Evolutionary conservation across 106 monocot species (phyloP), one percentile per base, ranked within the genome.

Genomic region (Dioscorea zingiberensis): DNA sequence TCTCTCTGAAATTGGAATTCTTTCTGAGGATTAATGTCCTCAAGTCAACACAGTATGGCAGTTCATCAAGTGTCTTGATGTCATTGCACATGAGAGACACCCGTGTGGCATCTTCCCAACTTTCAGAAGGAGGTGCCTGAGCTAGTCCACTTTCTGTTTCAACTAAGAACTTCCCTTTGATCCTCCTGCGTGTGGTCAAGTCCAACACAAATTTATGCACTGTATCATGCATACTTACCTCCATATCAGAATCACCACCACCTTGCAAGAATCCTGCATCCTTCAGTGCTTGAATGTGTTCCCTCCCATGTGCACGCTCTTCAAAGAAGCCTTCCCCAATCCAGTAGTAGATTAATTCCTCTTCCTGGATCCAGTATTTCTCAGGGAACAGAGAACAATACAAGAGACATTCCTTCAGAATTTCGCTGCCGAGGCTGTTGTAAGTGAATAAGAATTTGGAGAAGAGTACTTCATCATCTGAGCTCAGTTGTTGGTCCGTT

Each of bases 271-370:
- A n/a, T n/a, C n/a, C n/a, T n/a, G n/a, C n/a, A n/a, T n/a, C n/a
- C n/a, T n/a, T n/a, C n/a, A n/a, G n/a, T n/a, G n/a, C n/a, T n/a
- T n/a, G n/a, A n/a, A n/a, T n/a, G n/a, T n/a, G n/a, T n/a, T n/a
- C n/a, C n/a, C n/a, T n/a, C n/a, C n/a, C n/a, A 18, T 18, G 24
- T 24, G 3, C 25, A 25, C 7, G 26, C 22, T 18, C 7, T 25
- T 84, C 84, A 11, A 83, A 60, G 19, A 79, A 60, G 1, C 78
- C 78, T 21, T 83, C 75, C 2, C 78, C 78, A 1, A 79, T 75
- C 67, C 75, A 83, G 45, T 67, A 72, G 0, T 74, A 67, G 12
- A 78, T 63, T 3, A 78, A 67, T 23, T n/a, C 25, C 4, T 51
- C 57, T 17, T 70, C 79, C 13, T 26, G 11, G 25, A 75, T 67